Base-by-base conservation (phyloP, 441 rosid genomes). In the Erysimum cheiri region DNA sequence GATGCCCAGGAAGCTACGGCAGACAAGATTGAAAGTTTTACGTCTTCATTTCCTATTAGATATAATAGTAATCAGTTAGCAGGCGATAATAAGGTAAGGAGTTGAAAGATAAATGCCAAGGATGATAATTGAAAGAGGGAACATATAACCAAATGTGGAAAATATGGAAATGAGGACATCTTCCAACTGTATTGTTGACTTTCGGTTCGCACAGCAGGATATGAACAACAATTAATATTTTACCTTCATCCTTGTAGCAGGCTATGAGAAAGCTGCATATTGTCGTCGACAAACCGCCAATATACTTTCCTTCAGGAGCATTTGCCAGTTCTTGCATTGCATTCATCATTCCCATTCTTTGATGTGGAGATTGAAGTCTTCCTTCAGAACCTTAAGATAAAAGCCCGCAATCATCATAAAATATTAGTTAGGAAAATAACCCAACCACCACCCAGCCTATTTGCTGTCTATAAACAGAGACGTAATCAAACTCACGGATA, bases 231-330 rank as follows among this genome's bases (percentile, higher is more conserved):
- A 31, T 17, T 22, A 66, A 49, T n/a, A 74, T 17, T 56, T 73
- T 85, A 90, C 99, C 99, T 84, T 96, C 99, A 65, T 79, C 85
- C 81, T 86, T 91, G 85, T 87, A 96, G 81, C 80, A 87, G 52
- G 90, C 81, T 69, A 87, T 78, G 77, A 93, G 88, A 77, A 93
- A 93, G 75, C 75, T 65, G 70, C 97, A 90, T 39, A 87, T 43
- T 35, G 78, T 75, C 39, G 67, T 43, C 28, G 93, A 84, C 67
- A 96, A 73, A 77, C 69, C 72, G 82, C 83, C 79, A 66, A 96
- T 77, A 81, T 86, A 82, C 83, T 93, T 96, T 67, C 97, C 97
- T 73, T 91, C 99, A 60, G 97, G 87, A 75, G 92, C 93, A 80
- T 70, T 77, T 69, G 97, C 87, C 72, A 96, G 77, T 73, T 91